phyloP scores from a whole-genome alignment of 768 basidiomycete genomes.

The Cytidiella melzeri region DNA sequence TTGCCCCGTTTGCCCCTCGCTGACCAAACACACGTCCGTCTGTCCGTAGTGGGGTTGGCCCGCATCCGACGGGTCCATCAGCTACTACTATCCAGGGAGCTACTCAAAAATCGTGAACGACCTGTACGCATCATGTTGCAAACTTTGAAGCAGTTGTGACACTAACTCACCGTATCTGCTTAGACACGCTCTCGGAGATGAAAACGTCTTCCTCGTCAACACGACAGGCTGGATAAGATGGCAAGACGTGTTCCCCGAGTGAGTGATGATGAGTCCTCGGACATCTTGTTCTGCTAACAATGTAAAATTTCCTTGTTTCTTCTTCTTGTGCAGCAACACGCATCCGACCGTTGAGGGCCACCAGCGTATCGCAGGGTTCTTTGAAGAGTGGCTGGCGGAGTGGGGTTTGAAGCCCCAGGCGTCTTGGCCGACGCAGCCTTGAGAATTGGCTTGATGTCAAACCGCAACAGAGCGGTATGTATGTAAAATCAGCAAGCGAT shows the following conservation, averaged over 20 bases:
- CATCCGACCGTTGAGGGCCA: conserved; percentile 47
- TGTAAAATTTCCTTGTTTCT: too few relatives aligned
- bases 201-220: conserved; percentile 45
- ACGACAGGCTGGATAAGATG: conserved; percentile 51
- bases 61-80: conserved; percentile 37
- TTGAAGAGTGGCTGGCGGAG: conserved; percentile 38
- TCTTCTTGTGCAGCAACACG: conserved; percentile 30
- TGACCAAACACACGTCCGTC: too few relatives aligned
- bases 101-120: conserved; percentile 41
- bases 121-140: conserved; percentile 21
- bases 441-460: background rate
- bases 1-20: too few relatives aligned
- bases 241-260: conserved; percentile 45
- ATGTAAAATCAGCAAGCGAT: too few relatives aligned
- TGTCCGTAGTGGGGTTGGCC: conserved; percentile 55
- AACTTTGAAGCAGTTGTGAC: background rate
- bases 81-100: conserved; percentile 41
- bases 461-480: too few relatives aligned
- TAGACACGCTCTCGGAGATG: conserved; percentile 38
- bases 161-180: background rate
- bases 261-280: conserved; percentile 7
- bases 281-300: background rate
- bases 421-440: conserved; percentile 10
- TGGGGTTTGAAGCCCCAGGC: conserved; percentile 37
- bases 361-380: conserved; percentile 39